Evolutionary conservation across 2,329 filamentous ascomycete genomes (phyloP), one percentile per base, ranked within the genome.

Genomic region (Cercospora beticola): DNA sequence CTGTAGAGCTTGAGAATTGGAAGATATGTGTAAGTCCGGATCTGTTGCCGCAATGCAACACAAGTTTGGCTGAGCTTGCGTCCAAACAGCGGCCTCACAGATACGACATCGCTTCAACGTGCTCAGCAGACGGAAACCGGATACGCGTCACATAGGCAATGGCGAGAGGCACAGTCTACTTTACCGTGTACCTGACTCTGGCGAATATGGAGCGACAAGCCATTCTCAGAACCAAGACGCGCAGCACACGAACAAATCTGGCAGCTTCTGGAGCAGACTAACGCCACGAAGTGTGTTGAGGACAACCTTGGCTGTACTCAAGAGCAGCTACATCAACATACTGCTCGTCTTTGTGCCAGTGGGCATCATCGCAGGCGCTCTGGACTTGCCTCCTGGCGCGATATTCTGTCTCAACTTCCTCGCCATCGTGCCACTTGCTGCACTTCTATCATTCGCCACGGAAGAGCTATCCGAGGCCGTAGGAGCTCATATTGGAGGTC

Each of bases 371-470:
- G 88, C 90, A 67, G 91, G 90, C 66, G 80, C 81, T 12, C 75
- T 87, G 64, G 82, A 83, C 59, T 91, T 90, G 89, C 83, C 85
- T 74, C 85, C 91, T 0, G 87, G 88, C 9, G 85, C 86, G 64
- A 86, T 92, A 71, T 94, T 94, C 79, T 83, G 87, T 54, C 85
- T 93, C 77, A 94, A 93, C 82, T 93, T 93, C 81, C 86, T 93
- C 73, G 91, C 91, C 73, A 92, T 93, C 72, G 89, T 93, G 70
- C 91, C 91, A 1, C 84, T 93, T 31, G 90, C 90, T 14, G 87
- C 90, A 23, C 85, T 93, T 67, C 82, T 93, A 64, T 91, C 89
- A 57, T 92, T 92, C 78, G 90, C 90, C 63, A 93, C 91, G 0
- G 91, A 93, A 79, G 90, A 93, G 80, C 87, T 94, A 67, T 89